These are phyloP conservation scores for Excoecaria cochinchinensis DNA, from an alignment of 345 rosid species.

Conservation along the genomic window DNA sequence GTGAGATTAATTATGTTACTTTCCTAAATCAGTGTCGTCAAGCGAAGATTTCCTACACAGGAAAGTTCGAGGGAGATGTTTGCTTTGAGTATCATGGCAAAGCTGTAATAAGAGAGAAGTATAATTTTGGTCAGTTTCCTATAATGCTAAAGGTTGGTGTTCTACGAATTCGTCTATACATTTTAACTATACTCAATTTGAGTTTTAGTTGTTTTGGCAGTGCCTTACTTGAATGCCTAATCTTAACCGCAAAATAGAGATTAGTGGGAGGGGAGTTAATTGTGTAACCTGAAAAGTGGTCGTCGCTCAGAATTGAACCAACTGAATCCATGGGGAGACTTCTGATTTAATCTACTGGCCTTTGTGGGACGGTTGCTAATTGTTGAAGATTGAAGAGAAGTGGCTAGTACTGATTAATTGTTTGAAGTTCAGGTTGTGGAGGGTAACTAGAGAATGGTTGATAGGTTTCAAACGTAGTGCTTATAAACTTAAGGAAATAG, in stretches of 20 bases:
- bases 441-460: not conserved
- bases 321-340: not conserved
- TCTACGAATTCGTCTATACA: not conserved
- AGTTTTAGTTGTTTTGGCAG: not conserved
- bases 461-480: too few relatives aligned
- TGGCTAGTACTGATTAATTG: not conserved
- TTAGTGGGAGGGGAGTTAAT: not conserved
- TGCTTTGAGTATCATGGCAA: constrained; percentile 51
- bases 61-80: constrained; percentile 60
- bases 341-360: not conserved
- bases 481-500: not conserved
- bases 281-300: not conserved
- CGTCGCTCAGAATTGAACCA: not conserved
- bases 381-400: not conserved
- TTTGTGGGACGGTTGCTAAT: not conserved
- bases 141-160: constrained; percentile 74
- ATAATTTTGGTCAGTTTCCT: constrained; percentile 75
- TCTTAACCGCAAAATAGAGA: not conserved
- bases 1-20: not conserved
- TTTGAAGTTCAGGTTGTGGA: not conserved
- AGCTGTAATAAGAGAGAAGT: constrained; percentile 48
- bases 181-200: not conserved
- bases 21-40: constrained; percentile 67
- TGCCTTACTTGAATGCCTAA: not conserved
- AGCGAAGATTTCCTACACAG: constrained; percentile 78